Percentiles rank a stretch among this genome's conserved stretches.
Conservation (phyloP, 192 early-diverging fungal genomes). For the Umbelopsis vinacea region DNA sequence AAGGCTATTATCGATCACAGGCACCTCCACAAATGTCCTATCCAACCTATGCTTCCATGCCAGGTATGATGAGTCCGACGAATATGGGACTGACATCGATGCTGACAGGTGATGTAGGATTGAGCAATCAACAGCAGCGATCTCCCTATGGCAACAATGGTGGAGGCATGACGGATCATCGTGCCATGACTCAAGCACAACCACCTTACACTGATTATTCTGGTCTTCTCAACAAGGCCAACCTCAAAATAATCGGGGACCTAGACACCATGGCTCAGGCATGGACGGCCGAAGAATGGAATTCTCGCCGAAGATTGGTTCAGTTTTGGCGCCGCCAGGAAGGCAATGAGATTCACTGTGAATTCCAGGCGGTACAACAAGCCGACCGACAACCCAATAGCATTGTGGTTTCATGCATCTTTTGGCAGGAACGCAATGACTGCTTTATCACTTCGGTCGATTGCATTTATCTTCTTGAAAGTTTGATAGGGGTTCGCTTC, state of each 20-base stretch:
- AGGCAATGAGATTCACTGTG: conserved; percentile 62
- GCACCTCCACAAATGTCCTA: conserved; percentile 12
- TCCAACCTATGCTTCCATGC: conserved; percentile 9
- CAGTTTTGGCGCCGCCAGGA: conserved; percentile 77
- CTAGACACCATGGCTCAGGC: conserved; percentile 69
- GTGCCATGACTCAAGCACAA: background rate
- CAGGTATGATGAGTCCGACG: conserved; percentile 9
- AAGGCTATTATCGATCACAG: conserved; percentile 21
- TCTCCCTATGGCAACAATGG: background rate
- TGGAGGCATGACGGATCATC: background rate
- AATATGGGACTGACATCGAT: conserved; percentile 6
- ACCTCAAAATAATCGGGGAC: conserved; percentile 70
- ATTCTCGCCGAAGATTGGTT: conserved; percentile 66
- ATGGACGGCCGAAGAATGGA: conserved; percentile 71
- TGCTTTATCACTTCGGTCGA: conserved; percentile 83
- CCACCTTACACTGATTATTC: conserved; percentile 44
- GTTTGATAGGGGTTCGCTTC: conserved; percentile 74
- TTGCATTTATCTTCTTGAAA: conserved; percentile 76
- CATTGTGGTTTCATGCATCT: conserved; percentile 80
- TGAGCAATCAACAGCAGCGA: conserved; percentile 2
- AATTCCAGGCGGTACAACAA: conserved; percentile 63
- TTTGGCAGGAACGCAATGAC: conserved; percentile 73
- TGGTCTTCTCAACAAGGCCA: conserved; percentile 74
- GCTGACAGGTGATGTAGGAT: conserved; percentile 4
- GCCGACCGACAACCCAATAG: conserved; percentile 63